phyloP scores from a whole-genome alignment of 768 basidiomycete species.

The Lentinula aciculospora region DNA sequence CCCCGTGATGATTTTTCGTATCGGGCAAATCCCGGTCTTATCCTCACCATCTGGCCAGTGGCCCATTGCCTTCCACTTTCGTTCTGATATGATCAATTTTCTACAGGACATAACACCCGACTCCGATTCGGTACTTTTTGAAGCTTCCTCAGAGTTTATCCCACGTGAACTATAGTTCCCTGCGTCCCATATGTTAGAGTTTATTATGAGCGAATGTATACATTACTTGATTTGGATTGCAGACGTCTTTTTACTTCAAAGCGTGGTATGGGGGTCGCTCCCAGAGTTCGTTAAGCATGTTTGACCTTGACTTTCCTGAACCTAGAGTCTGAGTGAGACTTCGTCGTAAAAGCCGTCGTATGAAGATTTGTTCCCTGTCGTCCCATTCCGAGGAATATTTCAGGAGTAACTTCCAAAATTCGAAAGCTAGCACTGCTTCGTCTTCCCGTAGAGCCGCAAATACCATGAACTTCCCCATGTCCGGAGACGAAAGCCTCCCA shows the following conservation, averaged over 20 bases:
- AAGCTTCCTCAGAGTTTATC: slow-evolving; percentile 8
- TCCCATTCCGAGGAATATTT: slow-evolving; percentile 38
- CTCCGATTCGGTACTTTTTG: slow-evolving; percentile 8
- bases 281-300: not conserved
- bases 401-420: slow-evolving; percentile 53
- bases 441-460: slow-evolving; percentile 40
- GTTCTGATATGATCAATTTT: not conserved
- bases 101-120: not conserved
- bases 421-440: slow-evolving; percentile 48
- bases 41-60: slow-evolving; percentile 20
- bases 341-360: slow-evolving; percentile 35
- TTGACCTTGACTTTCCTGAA: not conserved
- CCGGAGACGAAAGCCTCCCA: slow-evolving; percentile 33
- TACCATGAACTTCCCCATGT: slow-evolving; percentile 48
- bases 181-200: not conserved
- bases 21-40: slow-evolving; percentile 35
- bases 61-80: slow-evolving; percentile 19
- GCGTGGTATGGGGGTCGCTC: slow-evolving; percentile 1
- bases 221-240: not conserved
- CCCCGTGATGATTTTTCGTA: slow-evolving; percentile 8
- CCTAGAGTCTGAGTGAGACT: slow-evolving; percentile 17
- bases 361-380: slow-evolving; percentile 36
- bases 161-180: slow-evolving; percentile 10
- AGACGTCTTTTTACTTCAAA: not conserved
- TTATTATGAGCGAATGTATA: slow-evolving; percentile 5